These are phyloP conservation scores for Diutina pseudorugosa DNA, from an alignment of 1,139 yeast genomes.

Conservation along the genomic window DNA sequence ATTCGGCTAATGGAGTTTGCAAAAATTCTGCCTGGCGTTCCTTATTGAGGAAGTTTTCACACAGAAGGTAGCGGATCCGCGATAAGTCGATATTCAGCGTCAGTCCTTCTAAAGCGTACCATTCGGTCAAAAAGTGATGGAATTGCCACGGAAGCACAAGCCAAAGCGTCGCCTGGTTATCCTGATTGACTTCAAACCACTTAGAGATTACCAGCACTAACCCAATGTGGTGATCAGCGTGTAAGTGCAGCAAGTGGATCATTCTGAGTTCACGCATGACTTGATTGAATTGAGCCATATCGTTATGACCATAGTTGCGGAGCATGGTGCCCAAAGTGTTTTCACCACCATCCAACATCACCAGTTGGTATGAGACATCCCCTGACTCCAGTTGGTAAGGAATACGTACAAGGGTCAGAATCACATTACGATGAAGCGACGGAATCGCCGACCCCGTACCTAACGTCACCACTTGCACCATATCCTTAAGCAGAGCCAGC, in stretches of 20 bases:
- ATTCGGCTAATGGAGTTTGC: slow-evolving; percentile 19
- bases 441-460: slow-evolving; percentile 97
- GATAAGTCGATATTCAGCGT: slow-evolving; percentile 20
- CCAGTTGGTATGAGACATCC: slow-evolving; percentile 22
- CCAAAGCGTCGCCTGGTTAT: slow-evolving; percentile 26
- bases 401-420: slow-evolving; percentile 61
- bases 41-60: slow-evolving; percentile 42
- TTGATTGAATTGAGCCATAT: slow-evolving; percentile 18
- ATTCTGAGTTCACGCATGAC: slow-evolving; percentile 45
- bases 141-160: slow-evolving; percentile 72
- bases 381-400: slow-evolving; percentile 33
- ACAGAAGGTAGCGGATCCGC: slow-evolving; percentile 45
- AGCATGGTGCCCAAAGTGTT: slow-evolving; percentile 68
- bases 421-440: slow-evolving; percentile 71
- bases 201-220: slow-evolving; percentile 53
- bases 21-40: slow-evolving; percentile 14
- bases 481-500: slow-evolving; percentile 21
- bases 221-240: slow-evolving; percentile 96
- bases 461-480: slow-evolving; percentile 62
- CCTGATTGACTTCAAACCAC: slow-evolving; percentile 40
- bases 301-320: slow-evolving; percentile 45
- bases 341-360: slow-evolving; percentile 87
- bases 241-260: slow-evolving; percentile 77
- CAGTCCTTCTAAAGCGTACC: slow-evolving; percentile 45
- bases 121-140: slow-evolving; percentile 53